These are phyloP conservation scores for Russula foetens DNA, from an alignment of 768 basidiomycete genomes.

Conservation along the genomic window DNA sequence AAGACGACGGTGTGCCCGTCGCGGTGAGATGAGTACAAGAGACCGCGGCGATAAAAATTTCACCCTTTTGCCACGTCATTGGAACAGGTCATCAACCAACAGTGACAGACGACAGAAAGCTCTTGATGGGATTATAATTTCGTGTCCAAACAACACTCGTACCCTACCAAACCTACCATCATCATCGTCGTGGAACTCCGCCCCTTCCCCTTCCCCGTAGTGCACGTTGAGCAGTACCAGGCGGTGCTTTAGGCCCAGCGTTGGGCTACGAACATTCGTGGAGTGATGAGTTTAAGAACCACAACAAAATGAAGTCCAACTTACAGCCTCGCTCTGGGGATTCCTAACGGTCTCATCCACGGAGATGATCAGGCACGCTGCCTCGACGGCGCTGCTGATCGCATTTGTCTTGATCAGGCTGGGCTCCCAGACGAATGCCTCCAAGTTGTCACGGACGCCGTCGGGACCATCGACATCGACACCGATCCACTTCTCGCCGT, in stretches of 20 bases:
- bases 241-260: slow-evolving; percentile 82
- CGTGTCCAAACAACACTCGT: neutral
- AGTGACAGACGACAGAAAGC: neutral
- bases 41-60: too few species aligned
- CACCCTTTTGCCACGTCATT: too few species aligned
- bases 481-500: slow-evolving; percentile 83
- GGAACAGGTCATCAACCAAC: too few species aligned
- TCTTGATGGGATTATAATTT: neutral
- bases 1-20: too few species aligned
- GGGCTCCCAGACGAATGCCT: slow-evolving; percentile 98
- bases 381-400: slow-evolving; percentile 90
- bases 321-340: slow-evolving; percentile 87
- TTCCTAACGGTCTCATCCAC: slow-evolving; percentile 97
- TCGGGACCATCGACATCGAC: slow-evolving; percentile 89
- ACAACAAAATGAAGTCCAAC: slow-evolving; percentile 24
- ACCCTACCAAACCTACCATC: slow-evolving; percentile 19
- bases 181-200: slow-evolving; percentile 53
- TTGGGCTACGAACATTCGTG: slow-evolving; percentile 42
- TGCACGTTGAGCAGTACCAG: slow-evolving; percentile 84
- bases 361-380: slow-evolving; percentile 90
- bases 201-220: slow-evolving; percentile 84
- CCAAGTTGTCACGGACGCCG: slow-evolving; percentile 93
- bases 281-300: slow-evolving; percentile 18
- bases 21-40: too few species aligned
- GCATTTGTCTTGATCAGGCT: slow-evolving; percentile 93